Base-by-base conservation (phyloP, 1,284 basidiomycete species). In the Cutaneotrichosporon arboriforme region DNA sequence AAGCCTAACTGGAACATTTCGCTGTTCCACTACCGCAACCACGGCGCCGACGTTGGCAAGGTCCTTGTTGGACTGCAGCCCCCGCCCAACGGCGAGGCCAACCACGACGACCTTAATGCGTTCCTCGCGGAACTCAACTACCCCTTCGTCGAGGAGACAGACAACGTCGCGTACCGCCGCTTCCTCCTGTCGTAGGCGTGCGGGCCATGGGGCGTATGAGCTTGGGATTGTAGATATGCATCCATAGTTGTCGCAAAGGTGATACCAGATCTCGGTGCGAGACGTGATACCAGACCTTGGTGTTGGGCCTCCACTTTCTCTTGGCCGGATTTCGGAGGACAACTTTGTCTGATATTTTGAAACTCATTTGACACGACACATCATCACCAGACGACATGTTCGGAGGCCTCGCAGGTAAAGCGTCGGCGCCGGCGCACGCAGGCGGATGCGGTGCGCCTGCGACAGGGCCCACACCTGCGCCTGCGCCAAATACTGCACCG, bases 21-120 rank as follows among this genome's bases (percentile, higher is more conserved):
- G 1, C 75, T 98, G 57, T 98, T 97, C 79, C 96, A 98, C 73
- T 98, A 98, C 76, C 82, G 94, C 54, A 97, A 97, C 72, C 93
- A 98, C 63, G 94, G 94, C 31, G 91, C 87, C 65, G 92, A 97
- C 69, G 79, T 96, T 31, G 90, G 90, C 33, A 93, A 86, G 71
- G 87, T 97, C 2, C 77, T 98, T 41, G 89, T 92, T 3, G 96
- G 92, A 1, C 86, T 98, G 49, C 93, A 97, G 71, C 92, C 97
- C 0, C 88, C 90, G 13, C 78, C 79, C 34, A 53, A 55, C 38
- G 54, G 48, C 37, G 73, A 76, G 41, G 86, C 89, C 37, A 75
- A 79, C 39, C 75, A 77, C 10, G 79, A 81, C 42, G 63, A 62
- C 18, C 92, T 97, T 59, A 80, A 85, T 52, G 76, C 77, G 17